Evolutionary conservation across 805 yeast species (phyloP).

Genomic region (Wickerhamiella brachini): DNA sequence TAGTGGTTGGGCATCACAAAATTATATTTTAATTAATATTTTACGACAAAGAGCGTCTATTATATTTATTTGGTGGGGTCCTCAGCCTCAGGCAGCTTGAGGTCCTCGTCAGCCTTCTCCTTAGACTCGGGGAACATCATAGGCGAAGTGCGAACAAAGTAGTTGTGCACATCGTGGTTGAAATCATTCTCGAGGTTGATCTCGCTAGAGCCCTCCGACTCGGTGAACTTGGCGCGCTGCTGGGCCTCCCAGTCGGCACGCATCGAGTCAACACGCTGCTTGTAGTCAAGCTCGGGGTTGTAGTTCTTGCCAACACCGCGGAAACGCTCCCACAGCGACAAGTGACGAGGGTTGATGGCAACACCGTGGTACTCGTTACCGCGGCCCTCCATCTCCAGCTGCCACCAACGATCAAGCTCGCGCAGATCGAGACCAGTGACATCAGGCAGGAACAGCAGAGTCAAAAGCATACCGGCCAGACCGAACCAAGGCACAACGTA

Average conservation of each 20-base stretch:
- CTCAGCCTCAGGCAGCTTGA: constrained; percentile 23
- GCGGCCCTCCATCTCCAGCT: constrained; percentile 24
- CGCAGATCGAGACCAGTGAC: constrained; percentile 26
- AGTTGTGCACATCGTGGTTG: constrained; percentile 24
- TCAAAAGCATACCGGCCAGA: constrained; percentile 25
- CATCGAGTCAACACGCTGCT: constrained; percentile 27
- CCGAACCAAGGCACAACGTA: constrained; percentile 29
- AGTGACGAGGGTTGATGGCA: constrained; percentile 25
- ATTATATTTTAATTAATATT: too few species aligned
- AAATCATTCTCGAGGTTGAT: constrained; percentile 16
- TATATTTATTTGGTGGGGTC: neutral
- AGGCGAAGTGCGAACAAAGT: constrained; percentile 26
- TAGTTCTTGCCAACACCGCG: constrained; percentile 25
- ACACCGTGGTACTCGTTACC: constrained; percentile 27
- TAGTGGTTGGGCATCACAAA: too few species aligned
- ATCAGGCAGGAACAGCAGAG: constrained; percentile 25
- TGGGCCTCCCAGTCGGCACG: constrained; percentile 26
- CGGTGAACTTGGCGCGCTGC: constrained; percentile 21
- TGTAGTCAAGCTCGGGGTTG: constrained; percentile 27
- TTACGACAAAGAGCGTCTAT: neutral
- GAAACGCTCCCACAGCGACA: constrained; percentile 25
- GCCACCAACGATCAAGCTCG: constrained; percentile 28
- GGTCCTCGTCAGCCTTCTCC: constrained; percentile 18
- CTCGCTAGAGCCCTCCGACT: constrained; percentile 9
- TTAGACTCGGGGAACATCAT: constrained; percentile 19